A percentile compares a stretch with the other conserved stretches of the same genome.
These are phyloP conservation scores for Fusarium avenaceum DNA, from an alignment of 2,329 filamentous ascomycete species.

Conservation along the genomic window DNA sequence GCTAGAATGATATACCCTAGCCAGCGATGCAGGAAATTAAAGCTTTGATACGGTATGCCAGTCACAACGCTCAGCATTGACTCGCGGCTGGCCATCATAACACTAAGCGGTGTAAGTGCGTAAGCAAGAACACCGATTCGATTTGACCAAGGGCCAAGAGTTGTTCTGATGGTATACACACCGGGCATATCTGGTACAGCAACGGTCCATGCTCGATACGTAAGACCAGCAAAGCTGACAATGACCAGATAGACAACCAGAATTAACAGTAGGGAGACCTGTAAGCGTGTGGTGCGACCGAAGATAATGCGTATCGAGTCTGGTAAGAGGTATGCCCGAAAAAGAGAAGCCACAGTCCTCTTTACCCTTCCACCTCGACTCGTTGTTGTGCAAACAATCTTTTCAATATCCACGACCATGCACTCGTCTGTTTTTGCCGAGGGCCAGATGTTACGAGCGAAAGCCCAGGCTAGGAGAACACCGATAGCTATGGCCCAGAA, in stretches of 20 bases:
- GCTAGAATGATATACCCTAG: background rate
- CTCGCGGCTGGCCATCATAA: slow-evolving; percentile 2
- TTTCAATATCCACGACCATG: background rate
- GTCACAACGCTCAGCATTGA: background rate
- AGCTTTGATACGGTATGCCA: background rate
- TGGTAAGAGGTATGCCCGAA: background rate
- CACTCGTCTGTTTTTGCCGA: background rate
- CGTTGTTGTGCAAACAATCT: rapidly evolving
- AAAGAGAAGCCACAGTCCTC: background rate
- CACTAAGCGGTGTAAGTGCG: background rate
- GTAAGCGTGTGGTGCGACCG: slow-evolving; percentile 1
- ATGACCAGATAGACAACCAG: background rate
- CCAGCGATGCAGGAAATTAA: slow-evolving; percentile 6
- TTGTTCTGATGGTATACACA: background rate
- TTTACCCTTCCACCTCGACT: background rate
- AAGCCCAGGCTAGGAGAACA: background rate
- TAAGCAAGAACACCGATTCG: slow-evolving; percentile 4
- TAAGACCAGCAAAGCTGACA: background rate
- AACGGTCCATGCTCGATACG: background rate
- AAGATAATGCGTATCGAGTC: background rate
- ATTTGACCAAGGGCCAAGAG: background rate
- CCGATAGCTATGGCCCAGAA: background rate
- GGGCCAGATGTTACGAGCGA: background rate
- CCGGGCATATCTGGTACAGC: background rate
- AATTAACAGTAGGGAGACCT: background rate